Base-by-base conservation (phyloP, 805 yeast species). In the Barnettozyma californica region DNA sequence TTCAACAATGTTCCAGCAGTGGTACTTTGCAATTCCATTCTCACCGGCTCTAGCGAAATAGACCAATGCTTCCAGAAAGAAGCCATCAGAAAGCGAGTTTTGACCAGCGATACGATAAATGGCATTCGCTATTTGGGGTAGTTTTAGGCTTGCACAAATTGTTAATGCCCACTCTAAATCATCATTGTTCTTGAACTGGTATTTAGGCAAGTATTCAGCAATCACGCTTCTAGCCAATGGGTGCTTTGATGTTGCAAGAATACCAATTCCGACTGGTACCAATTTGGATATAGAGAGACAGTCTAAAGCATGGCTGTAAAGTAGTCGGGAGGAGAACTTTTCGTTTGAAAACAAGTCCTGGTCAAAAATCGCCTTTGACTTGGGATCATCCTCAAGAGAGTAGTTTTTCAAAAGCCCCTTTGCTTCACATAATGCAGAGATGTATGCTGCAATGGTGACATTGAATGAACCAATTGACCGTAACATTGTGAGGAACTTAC, bases 81-180 rank as follows among this genome's bases (percentile, higher is more conserved):
- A 43, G 1, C 64, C 63, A 37, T 47, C 44, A 0, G 52, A 9
- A 20, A 62, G 41, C 2, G 65, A 57, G 34, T 54, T 52, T 43
- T 62, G 65, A 4, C 59, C 65, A 18, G 63, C 64, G 31, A 47
- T 62, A 21, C 64, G 51, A 62, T 76, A 83, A 4, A 86, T 68
- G 29, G 73, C 69, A 49, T 73, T 73, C 0, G 86, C 80, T 11
- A 86, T 80, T 8, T 73, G 66, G n/a, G 80, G 71, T 38, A 85
- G 62, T 56, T 76, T 78, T 61, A 85, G 70, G 55, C 82, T 75
- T 11, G 90, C 86, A 67, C 92, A 84, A 5, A 86, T 70, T 2
- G 87, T 77, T 45, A 86, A 67, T 41, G 83, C 77, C 92, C 92
- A 86, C 63, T 86, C 94, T 52, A 84, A 72, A 60, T 86, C 95